These are phyloP conservation scores for Termitomyces sp. DNA, from an alignment of 768 basidiomycete species.

Conservation along the genomic window DNA sequence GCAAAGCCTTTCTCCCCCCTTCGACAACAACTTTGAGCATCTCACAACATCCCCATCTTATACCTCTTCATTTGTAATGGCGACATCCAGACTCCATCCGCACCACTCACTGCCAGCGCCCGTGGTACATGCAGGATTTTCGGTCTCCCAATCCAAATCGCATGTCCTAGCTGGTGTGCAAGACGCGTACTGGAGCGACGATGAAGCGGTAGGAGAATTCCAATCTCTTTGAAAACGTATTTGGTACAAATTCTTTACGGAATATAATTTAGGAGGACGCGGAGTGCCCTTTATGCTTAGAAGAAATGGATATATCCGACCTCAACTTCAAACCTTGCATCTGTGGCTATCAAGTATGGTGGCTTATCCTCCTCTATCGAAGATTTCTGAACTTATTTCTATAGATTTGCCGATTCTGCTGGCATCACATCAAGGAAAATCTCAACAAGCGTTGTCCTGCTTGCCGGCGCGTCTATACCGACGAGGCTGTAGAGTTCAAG, in stretches of 20 bases:
- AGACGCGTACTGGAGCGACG: slow-evolving; percentile 97
- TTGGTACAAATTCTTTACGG: slow-evolving; percentile 14
- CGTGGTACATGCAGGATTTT: slow-evolving; percentile 68
- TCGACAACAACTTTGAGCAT: slow-evolving; percentile 10
- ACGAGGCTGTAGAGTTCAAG: slow-evolving; percentile 93
- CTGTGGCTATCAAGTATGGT: slow-evolving; percentile 90
- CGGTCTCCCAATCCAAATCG: slow-evolving; percentile 77
- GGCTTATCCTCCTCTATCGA: slow-evolving; percentile 6
- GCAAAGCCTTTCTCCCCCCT: slow-evolving; percentile 10
- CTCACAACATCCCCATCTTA: not conserved
- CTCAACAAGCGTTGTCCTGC: slow-evolving; percentile 96
- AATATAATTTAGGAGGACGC: slow-evolving; percentile 75
- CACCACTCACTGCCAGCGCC: slow-evolving; percentile 73
- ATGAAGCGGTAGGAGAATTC: slow-evolving; percentile 64
- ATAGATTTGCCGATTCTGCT: slow-evolving; percentile 98
- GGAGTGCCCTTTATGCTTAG: slow-evolving; percentile 96
- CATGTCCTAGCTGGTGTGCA: slow-evolving; percentile 87
- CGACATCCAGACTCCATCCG: slow-evolving; percentile 53
- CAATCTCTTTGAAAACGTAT: slow-evolving; percentile 9
- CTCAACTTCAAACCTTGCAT: slow-evolving; percentile 99
- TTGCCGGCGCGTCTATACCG: slow-evolving; percentile 89
- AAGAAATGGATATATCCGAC: slow-evolving; percentile 99
- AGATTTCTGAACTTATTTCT: slow-evolving; percentile 13
- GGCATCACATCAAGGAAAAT: slow-evolving; percentile 97
- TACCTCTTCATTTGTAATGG: slow-evolving; percentile 33